Conservation (phyloP, 202 grass and related monocot genomes). For the Hordeum pubiflorum region DNA sequence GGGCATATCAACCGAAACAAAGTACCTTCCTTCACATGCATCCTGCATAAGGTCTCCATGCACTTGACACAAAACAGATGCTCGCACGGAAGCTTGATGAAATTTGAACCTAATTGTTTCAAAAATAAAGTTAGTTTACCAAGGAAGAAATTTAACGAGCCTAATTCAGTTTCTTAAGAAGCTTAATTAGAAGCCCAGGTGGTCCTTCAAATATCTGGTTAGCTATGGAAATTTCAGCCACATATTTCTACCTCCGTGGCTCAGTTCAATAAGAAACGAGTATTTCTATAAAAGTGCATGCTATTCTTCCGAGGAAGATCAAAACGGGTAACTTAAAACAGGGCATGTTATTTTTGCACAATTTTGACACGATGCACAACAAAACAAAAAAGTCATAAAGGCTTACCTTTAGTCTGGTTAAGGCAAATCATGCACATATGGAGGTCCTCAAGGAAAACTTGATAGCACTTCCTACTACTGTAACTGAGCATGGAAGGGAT, state of each 20-base stretch:
- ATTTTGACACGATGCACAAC: not conserved
- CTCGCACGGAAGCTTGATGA: conserved; percentile 57
- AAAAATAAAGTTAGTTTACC: conserved; percentile 5
- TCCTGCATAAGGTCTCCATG: conserved; percentile 69
- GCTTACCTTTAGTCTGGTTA: conserved; percentile 35
- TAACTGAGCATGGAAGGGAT: conserved; percentile 59
- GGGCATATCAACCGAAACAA: conserved; percentile 67
- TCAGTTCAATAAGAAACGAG: not conserved
- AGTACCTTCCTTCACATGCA: conserved; percentile 77
- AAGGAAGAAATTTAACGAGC: not conserved
- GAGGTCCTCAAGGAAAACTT: conserved; percentile 62
- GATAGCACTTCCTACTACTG: conserved; percentile 37
- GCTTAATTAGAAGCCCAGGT: not conserved
- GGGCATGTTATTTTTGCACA: not conserved
- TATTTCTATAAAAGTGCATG: too few species aligned
- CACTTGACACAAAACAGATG: conserved; percentile 68
- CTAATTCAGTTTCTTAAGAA: not conserved
- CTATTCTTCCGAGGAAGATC: not conserved
- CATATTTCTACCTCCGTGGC: not conserved
- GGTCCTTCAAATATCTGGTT: not conserved
- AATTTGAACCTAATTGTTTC: conserved; percentile 55
- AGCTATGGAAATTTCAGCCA: not conserved
- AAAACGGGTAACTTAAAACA: not conserved
- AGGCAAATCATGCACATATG: conserved; percentile 76
- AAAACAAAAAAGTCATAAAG: not conserved